Conservation (phyloP, 1,284 basidiomycete genomes). For the Malassezia restricta region DNA sequence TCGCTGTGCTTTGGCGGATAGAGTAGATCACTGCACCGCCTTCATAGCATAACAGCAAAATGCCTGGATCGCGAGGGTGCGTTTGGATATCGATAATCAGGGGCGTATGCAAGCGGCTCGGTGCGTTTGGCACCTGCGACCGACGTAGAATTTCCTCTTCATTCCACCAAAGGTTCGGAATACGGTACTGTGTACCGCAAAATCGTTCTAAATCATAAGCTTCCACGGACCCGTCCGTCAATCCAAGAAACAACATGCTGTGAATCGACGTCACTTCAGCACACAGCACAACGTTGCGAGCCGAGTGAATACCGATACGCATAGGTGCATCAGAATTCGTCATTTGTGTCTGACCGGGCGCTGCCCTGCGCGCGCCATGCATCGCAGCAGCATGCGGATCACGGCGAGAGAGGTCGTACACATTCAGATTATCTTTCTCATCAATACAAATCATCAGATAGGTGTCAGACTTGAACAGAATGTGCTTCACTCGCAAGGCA, state of each 20-base stretch:
- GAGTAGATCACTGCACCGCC: constrained; percentile 50
- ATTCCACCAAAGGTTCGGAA: constrained; percentile 56
- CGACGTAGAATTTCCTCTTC: constrained; percentile 57
- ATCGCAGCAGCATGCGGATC: constrained; percentile 29
- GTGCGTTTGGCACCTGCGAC: constrained; percentile 53
- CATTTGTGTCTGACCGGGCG: constrained; percentile 36
- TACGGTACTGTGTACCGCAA: constrained; percentile 34
- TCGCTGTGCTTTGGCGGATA: constrained; percentile 26
- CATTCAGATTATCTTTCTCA: constrained; percentile 55
- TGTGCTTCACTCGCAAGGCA: constrained; percentile 53
- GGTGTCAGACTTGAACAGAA: constrained; percentile 56
- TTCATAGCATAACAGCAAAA: constrained; percentile 68
- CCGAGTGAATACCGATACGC: constrained; percentile 27
- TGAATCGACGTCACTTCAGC: constrained; percentile 61
- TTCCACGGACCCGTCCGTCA: constrained; percentile 48
- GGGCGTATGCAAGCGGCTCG: constrained; percentile 47
- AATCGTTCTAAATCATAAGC: constrained; percentile 47
- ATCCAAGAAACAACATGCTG: constrained; percentile 56
- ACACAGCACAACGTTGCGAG: constrained; percentile 49
- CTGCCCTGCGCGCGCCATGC: constrained; percentile 48
- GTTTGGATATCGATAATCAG: constrained; percentile 46
- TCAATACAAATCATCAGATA: constrained; percentile 59
- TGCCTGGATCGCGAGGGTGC: constrained; percentile 69
- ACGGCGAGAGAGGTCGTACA: constrained; percentile 60
- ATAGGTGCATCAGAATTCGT: constrained; percentile 23